Conservation (phyloP, 2,329 filamentous ascomycete species). For the Ambrosiella beaveri region DNA sequence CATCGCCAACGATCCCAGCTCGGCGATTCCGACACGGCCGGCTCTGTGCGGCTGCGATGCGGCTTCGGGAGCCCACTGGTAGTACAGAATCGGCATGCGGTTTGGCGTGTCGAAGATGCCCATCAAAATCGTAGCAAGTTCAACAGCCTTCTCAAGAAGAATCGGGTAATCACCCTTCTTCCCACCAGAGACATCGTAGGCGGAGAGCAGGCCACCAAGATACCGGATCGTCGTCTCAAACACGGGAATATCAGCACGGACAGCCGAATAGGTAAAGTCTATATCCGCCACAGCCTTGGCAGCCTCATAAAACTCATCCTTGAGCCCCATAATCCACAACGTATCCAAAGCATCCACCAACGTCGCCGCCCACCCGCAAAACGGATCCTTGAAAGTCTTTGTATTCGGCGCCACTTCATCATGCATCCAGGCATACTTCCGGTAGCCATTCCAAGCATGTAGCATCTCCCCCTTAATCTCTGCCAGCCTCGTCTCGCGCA, state of each 20-base stretch:
- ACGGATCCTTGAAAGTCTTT: conserved; percentile 54
- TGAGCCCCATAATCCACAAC: conserved; percentile 70
- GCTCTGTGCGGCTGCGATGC: conserved; percentile 48
- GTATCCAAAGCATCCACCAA: conserved; percentile 71
- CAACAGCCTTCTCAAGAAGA: conserved; percentile 59
- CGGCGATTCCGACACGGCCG: conserved; percentile 40
- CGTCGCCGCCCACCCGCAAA: conserved; percentile 83
- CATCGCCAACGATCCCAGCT: conserved; percentile 64
- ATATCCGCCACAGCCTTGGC: conserved; percentile 52
- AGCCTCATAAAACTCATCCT: conserved; percentile 64
- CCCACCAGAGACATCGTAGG: conserved; percentile 69
- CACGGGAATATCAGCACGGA: conserved; percentile 55
- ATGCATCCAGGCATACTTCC: conserved; percentile 60
- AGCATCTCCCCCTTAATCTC: conserved; percentile 57
- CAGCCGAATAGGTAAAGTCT: conserved; percentile 59
- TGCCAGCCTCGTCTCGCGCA: conserved; percentile 45
- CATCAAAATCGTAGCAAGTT: conserved; percentile 66
- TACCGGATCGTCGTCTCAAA: conserved; percentile 91
- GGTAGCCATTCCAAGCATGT: conserved; percentile 72
- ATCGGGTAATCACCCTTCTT: conserved; percentile 38
- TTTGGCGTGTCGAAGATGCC: conserved; percentile 83
- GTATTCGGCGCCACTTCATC: conserved; percentile 69
- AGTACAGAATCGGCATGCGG: conserved; percentile 73
- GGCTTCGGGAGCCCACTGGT: conserved; percentile 54
- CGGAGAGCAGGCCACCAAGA: conserved; percentile 66